A percentile compares a stretch with the other conserved stretches of the same genome.
Conservation (phyloP, 805 yeast genomes). For the Diddensiella santjacobensis region DNA sequence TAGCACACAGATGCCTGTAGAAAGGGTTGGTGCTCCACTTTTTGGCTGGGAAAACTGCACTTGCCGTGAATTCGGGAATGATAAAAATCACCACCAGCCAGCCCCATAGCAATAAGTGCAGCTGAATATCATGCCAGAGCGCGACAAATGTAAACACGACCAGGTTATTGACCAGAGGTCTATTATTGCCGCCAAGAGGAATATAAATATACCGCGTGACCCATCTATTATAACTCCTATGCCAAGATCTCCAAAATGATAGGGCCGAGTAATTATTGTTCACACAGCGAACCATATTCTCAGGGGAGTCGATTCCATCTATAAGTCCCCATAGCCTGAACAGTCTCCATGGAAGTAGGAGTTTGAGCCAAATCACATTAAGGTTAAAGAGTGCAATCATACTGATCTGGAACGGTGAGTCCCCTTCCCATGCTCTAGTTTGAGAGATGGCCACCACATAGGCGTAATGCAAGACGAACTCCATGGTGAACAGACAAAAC, state of each 20-base stretch:
- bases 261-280: conserved; percentile 88
- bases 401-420: conserved; percentile 86
- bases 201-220: conserved; percentile 81
- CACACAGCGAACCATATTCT: conserved; percentile 95
- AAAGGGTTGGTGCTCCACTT: conserved; percentile 49
- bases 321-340: conserved; percentile 88
- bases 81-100: conserved; percentile 87
- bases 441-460: conserved; percentile 93
- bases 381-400: conserved; percentile 92
- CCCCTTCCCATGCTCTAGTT: conserved; percentile 83
- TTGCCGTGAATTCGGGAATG: conserved; percentile 75
- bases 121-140: conserved; percentile 95
- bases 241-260: conserved; percentile 99
- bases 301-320: conserved; percentile 96
- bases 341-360: conserved; percentile 92
- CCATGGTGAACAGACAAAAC: conserved; percentile 83
- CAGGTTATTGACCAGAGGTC: conserved; percentile 69
- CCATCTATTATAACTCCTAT: conserved; percentile 89
- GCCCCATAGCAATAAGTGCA: conserved; percentile 88
- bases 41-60: conserved; percentile 37
- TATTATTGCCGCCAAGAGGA: conserved; percentile 81
- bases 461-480: conserved; percentile 76
- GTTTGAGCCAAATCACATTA: conserved; percentile 87
- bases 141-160: conserved; percentile 95
- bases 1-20: conserved; percentile 78